phyloP scores from a whole-genome alignment of 2,329 filamentous ascomycete species.

The Juglanconis oblonga region DNA sequence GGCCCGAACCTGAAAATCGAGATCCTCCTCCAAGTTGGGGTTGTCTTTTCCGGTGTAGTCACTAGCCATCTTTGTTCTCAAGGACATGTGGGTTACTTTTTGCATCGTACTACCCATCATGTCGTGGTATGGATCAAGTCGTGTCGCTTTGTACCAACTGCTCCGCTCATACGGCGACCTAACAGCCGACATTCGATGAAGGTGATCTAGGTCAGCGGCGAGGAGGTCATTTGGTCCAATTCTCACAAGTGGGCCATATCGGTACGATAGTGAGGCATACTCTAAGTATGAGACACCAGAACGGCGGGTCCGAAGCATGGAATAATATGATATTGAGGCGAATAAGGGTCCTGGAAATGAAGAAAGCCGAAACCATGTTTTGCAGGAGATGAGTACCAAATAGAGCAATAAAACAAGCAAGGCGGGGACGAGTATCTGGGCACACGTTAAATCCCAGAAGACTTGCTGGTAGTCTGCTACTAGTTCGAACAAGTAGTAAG shows the following conservation, averaged over 20 bases:
- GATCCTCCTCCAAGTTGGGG: slow-evolving; percentile 16
- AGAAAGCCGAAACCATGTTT: slow-evolving; percentile 9
- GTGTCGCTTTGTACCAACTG: slow-evolving; percentile 13
- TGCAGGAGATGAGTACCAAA: background rate
- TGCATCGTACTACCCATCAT: slow-evolving; percentile 22
- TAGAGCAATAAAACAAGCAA: no score
- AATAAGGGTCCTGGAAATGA: slow-evolving; percentile 5
- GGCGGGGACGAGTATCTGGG: no score
- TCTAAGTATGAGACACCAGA: slow-evolving; percentile 7
- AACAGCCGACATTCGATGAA: slow-evolving; percentile 11
- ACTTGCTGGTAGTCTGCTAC: no score
- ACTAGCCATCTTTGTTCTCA: slow-evolving; percentile 16
- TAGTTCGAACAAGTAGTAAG: no score
- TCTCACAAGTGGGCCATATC: slow-evolving; percentile 11
- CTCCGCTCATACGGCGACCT: slow-evolving; percentile 9
- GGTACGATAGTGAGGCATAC: slow-evolving; percentile 4
- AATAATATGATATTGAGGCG: slow-evolving; percentile 10
- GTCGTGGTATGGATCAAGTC: slow-evolving; percentile 18
- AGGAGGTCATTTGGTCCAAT: slow-evolving; percentile 15
- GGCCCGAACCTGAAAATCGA: slow-evolving; percentile 14
- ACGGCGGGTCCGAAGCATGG: slow-evolving; percentile 7
- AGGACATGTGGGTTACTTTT: slow-evolving; percentile 16
- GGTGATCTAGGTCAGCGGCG: slow-evolving; percentile 7
- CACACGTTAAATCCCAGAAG: background rate
- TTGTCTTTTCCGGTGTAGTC: slow-evolving; percentile 21